phyloP scores from a whole-genome alignment of 2,329 filamentous ascomycete genomes.

The Arthrobotrys entomopaga region DNA sequence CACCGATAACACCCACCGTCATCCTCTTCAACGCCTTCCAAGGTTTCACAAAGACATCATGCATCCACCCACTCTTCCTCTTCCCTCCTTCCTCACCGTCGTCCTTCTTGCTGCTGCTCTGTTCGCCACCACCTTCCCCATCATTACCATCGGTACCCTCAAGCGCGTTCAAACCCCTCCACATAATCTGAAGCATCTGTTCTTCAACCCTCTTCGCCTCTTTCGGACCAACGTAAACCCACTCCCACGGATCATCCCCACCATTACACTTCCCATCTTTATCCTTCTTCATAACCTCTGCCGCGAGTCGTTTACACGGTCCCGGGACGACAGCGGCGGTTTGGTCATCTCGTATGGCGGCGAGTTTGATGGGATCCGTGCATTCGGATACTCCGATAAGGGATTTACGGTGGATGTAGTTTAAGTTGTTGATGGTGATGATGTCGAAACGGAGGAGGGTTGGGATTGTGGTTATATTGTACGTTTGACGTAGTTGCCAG shows the following conservation, averaged over 20 bases:
- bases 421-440: constrained; percentile 59
- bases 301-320: constrained; percentile 16
- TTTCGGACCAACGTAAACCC: background rate
- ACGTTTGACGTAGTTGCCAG: constrained; percentile 61
- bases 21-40: no score
- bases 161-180: no score
- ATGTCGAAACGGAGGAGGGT: constrained; percentile 61
- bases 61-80: no score
- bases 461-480: constrained; percentile 61
- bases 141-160: no score
- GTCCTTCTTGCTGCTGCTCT: no score
- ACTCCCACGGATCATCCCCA: background rate
- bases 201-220: background rate
- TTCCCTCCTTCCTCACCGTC: no score
- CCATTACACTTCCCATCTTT: background rate
- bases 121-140: no score
- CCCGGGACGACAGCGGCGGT: constrained; percentile 5
- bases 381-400: constrained; percentile 9
- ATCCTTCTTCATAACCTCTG: background rate
- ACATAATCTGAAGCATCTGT: no score
- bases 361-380: background rate
- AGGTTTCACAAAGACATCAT: no score
- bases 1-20: no score
- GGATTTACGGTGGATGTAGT: constrained; percentile 57
- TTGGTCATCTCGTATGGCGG: background rate